Conservation (phyloP, 139 green algal genomes). For the Chloropicon primus region DNA sequence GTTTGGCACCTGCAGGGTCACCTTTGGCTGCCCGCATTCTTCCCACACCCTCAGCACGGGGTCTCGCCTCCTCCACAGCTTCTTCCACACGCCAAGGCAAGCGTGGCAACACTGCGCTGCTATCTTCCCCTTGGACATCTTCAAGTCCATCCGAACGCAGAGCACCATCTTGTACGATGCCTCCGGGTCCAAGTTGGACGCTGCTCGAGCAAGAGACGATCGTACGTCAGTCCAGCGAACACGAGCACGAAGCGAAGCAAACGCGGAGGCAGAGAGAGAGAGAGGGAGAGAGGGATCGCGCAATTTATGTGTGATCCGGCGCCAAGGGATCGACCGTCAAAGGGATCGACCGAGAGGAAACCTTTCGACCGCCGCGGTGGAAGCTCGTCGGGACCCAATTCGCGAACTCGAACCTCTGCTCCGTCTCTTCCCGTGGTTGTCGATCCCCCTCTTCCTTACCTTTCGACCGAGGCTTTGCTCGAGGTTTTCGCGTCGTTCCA, state of each 20-base stretch:
- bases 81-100: conserved; percentile 19
- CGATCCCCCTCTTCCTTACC: no score
- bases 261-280: no score
- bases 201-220: no score
- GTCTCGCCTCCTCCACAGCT: conserved; percentile 8
- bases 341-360: neutral
- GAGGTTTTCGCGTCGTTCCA: neutral
- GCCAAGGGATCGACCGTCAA: no score
- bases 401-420: no score
- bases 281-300: no score
- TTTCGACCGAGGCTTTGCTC: neutral
- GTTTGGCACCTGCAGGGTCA: conserved; percentile 17
- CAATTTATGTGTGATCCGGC: no score
- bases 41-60: neutral
- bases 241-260: no score
- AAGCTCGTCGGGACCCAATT: no score
- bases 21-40: conserved; percentile 19
- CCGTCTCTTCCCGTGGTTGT: no score
- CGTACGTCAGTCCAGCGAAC: no score
- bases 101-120: conserved; percentile 3
- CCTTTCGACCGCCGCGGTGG: no score
- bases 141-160: neutral
- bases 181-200: neutral
- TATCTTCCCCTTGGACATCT: neutral
- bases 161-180: neutral